These are phyloP conservation scores for Naematelia encephala DNA, from an alignment of 768 basidiomycete genomes.

Conservation along the genomic window DNA sequence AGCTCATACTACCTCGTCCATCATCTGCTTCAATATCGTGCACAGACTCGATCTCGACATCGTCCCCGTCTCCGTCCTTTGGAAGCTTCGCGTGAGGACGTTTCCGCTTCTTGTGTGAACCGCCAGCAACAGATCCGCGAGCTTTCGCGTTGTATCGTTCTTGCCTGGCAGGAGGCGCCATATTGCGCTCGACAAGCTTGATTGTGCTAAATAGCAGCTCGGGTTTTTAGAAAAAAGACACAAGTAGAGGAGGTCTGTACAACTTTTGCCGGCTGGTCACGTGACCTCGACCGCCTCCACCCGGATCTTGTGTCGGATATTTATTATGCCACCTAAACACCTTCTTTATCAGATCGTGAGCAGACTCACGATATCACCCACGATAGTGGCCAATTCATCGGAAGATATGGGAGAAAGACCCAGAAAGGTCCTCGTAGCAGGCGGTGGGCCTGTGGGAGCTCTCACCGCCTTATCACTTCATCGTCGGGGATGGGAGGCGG, in stretches of 20 bases:
- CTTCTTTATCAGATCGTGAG: background rate
- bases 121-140: slow-evolving; percentile 60
- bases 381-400: background rate
- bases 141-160: slow-evolving; percentile 63
- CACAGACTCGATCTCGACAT: slow-evolving; percentile 29
- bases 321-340: background rate
- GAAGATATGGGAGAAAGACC: slow-evolving; percentile 8
- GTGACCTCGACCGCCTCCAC: slow-evolving; percentile 1
- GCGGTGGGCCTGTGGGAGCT: slow-evolving; percentile 93
- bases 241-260: background rate
- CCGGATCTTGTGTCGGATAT: background rate
- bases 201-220: background rate
- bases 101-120: slow-evolving; percentile 65
- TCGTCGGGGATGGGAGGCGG: slow-evolving; percentile 67
- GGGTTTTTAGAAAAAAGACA: background rate
- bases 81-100: slow-evolving; percentile 7
- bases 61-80: slow-evolving; percentile 26
- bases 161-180: slow-evolving; percentile 40
- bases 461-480: slow-evolving; percentile 81
- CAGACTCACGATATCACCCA: background rate
- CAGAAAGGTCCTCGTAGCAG: slow-evolving; percentile 54
- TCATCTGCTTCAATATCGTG: slow-evolving; percentile 13
- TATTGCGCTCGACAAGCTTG: background rate
- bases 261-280: slow-evolving; percentile 2
- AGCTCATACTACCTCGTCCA: slow-evolving; percentile 13